Conservation (phyloP, 163 green algal genomes). For the Scenedesmus sp. region DNA sequence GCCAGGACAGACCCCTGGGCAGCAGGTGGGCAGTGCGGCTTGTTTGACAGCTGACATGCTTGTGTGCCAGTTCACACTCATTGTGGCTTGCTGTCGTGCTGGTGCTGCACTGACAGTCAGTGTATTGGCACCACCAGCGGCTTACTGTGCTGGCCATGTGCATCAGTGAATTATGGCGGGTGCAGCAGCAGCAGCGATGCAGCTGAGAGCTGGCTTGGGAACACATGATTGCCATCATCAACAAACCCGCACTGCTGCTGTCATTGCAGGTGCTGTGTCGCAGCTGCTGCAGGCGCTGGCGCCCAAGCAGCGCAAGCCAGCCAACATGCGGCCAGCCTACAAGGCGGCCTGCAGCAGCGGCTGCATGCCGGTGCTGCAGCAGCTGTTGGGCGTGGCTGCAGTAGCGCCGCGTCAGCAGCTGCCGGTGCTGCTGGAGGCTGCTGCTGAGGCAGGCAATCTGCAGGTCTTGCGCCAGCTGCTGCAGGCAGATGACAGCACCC, state of each 20-base stretch:
- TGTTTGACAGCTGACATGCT: too few relatives aligned
- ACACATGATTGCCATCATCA: too few relatives aligned
- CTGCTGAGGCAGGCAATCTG: neutral
- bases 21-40: neutral
- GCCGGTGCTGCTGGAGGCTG: neutral
- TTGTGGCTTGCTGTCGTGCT: neutral
- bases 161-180: neutral
- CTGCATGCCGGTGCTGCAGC: neutral
- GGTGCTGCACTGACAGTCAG: too few relatives aligned
- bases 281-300: neutral
- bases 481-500: neutral
- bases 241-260: neutral
- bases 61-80: too few relatives aligned
- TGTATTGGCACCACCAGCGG: too few relatives aligned
- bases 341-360: neutral
- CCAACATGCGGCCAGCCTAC: neutral
- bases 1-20: neutral
- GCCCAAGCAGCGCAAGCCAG: neutral
- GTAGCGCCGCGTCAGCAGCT: neutral
- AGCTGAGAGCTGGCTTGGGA: too few relatives aligned
- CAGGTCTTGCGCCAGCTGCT: neutral
- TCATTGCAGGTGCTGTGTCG: neutral
- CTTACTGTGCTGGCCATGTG: neutral
- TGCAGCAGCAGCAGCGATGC: too few relatives aligned
- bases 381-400: neutral